Base-by-base conservation (phyloP, 1,139 yeast genomes). In the Kodamaea suecica region DNA sequence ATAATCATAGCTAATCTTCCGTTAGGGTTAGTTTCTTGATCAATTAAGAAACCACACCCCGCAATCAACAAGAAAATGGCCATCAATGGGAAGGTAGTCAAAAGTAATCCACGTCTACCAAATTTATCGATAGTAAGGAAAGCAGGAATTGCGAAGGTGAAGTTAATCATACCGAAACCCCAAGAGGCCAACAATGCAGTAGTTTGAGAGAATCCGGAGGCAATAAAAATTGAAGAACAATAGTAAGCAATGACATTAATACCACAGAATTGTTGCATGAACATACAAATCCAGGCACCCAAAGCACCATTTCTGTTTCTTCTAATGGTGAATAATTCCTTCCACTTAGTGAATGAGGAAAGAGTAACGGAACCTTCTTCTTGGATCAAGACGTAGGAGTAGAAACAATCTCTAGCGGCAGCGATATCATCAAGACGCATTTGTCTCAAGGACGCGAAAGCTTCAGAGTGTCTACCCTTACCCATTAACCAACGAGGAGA, bases 261-360 rank as follows among this genome's bases (percentile, higher is more conserved):
- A 52, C 95, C 95, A 62, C 95, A 86, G 66, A 87, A 84, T 57
- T 87, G 95, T 66, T 87, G 95, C 87, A 84, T 83, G 55, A 85
- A 84, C 80, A 87, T 87, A 43, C 80, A 84, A 43, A 85, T 71
- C 75, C 84, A 83, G 3, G 95, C 79, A 39, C 87, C 95, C 38
- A 81, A 50, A 9, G 87, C 78, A 38, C 92, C 95, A 50, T 87
- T 82, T 61, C 95, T 76, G 61, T 85, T 84, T 67, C 95, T 77
- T 58, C 92, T 76, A 34, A 84, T 68, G n/a, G 80, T 70, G 53
- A 80, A 69, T 70, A 80, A 63, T 56, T 80, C 82, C 37, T 61
- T 61, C 33, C 75, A 33, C 50, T 79, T 73, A 47, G 57, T 61
- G 53, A 65, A 63, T 37, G 80, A 70, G 32, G 88, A 78, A 38